phyloP scores from a whole-genome alignment of 306 rosid genomes.

The Vigna reflexopilosa region DNA sequence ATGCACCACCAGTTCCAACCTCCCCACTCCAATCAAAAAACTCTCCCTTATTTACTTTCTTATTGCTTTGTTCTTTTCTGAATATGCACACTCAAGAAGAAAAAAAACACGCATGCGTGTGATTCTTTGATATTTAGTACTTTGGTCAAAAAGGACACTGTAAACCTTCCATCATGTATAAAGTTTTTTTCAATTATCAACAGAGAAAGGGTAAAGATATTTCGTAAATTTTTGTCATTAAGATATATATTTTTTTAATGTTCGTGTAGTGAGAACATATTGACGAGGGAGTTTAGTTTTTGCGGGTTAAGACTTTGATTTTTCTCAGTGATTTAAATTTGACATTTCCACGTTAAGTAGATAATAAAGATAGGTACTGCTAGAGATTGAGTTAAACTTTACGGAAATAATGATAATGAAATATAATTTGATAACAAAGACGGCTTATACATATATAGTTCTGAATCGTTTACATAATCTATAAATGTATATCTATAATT shows the following conservation, averaged over 20 bases:
- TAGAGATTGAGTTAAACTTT: background rate
- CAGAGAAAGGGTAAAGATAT: too few species aligned
- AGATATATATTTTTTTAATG: too few species aligned
- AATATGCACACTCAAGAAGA: background rate
- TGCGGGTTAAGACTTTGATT: too few species aligned
- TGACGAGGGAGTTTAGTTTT: too few species aligned
- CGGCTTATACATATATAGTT: background rate
- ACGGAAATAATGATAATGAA: background rate
- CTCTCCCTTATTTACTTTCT: background rate
- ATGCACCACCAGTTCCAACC: too few species aligned
- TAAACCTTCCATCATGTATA: too few species aligned
- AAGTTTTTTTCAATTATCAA: too few species aligned
- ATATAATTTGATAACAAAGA: background rate
- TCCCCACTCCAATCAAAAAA: too few species aligned
- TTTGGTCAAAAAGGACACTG: conserved; percentile 22
- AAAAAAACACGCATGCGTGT: background rate
- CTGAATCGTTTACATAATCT: background rate
- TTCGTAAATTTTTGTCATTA: too few species aligned
- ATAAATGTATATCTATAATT: too few species aligned
- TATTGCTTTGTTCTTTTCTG: background rate
- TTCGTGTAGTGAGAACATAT: too few species aligned
- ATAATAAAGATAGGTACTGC: too few species aligned
- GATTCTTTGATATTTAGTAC: background rate
- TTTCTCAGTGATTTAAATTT: background rate
- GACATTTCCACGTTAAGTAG: background rate